phyloP scores from a whole-genome alignment of 106 monocot genomes.

The Acorus gramineus region DNA sequence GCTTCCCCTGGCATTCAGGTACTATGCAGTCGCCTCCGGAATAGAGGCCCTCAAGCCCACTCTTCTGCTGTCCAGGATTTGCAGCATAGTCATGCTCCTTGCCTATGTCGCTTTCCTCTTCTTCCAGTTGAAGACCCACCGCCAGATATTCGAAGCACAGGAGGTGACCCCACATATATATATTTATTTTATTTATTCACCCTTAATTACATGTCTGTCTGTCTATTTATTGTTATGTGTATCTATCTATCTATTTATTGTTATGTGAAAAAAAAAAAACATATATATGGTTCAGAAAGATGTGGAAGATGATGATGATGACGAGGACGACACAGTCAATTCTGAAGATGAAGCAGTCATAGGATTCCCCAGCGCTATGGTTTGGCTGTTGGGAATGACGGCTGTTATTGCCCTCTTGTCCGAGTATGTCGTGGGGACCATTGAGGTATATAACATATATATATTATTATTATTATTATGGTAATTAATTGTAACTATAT shows the following conservation, averaged over 20 bases:
- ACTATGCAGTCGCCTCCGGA: conserved; percentile 12
- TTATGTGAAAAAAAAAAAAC: no score
- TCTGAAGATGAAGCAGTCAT: conserved; percentile 41
- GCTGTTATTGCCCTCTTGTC: conserved; percentile 46
- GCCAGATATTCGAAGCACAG: conserved; percentile 51
- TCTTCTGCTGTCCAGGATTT: conserved; percentile 47
- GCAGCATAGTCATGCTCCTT: conserved; percentile 67
- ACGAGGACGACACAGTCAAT: conserved; percentile 14
- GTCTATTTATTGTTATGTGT: no score
- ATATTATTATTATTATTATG: not conserved
- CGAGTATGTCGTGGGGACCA: conserved; percentile 57
- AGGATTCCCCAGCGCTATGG: conserved; percentile 34
- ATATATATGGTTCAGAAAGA: no score
- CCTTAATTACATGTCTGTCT: no score
- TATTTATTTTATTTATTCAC: no score
- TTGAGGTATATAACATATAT: conserved; percentile 48
- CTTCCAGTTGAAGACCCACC: conserved; percentile 90
- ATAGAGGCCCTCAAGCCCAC: conserved; percentile 1
- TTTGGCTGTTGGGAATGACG: conserved; percentile 57
- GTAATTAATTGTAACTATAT: no score
- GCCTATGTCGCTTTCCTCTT: conserved; percentile 67
- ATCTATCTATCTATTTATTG: no score
- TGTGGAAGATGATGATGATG: conserved; percentile 10
- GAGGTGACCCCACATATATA: conserved; percentile 8
- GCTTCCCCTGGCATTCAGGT: conserved; percentile 36